Conservation (phyloP, 2,329 filamentous ascomycete species). For the Aspergillus pseudonomiae region DNA sequence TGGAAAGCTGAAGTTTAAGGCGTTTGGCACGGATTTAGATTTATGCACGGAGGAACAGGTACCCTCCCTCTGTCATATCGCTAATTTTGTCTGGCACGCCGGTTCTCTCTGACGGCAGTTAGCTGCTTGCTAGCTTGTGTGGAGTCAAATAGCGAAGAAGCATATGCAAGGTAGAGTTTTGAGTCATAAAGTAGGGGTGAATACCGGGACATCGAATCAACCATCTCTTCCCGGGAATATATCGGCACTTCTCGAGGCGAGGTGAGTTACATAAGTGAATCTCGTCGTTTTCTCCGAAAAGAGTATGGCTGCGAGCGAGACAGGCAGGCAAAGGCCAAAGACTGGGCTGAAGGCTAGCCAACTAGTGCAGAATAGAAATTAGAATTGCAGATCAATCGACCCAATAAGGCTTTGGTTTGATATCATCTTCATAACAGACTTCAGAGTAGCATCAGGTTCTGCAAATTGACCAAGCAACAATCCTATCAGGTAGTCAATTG, state of each 20-base stretch:
- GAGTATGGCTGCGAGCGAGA: not conserved
- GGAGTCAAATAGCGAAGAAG: not conserved
- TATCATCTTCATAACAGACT: not conserved
- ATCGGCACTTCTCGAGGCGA: not conserved
- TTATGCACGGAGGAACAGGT: not conserved
- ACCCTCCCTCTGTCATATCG: not conserved
- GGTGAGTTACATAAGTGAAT: not conserved
- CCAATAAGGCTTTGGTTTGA: not conserved
- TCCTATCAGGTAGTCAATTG: not conserved
- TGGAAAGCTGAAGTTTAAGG: not conserved
- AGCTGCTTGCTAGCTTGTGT: not conserved
- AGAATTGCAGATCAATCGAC: not conserved
- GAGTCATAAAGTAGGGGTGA: too few species aligned
- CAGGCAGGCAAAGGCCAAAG: not conserved
- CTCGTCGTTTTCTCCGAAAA: not conserved
- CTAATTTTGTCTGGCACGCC: not conserved
- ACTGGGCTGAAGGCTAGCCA: not conserved
- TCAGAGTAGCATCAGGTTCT: not conserved
- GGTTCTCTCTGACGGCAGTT: not conserved
- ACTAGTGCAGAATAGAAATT: not conserved
- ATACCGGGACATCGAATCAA: too few species aligned
- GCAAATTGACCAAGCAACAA: not conserved
- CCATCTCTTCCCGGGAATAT: not conserved
- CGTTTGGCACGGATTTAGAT: not conserved
- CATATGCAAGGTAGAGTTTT: slow-evolving; percentile 2